A percentile compares a stretch with the other conserved stretches of the same genome.
Evolutionary conservation across 257 asterid genomes (phyloP).

Genomic region (Ehretia macrophylla): DNA sequence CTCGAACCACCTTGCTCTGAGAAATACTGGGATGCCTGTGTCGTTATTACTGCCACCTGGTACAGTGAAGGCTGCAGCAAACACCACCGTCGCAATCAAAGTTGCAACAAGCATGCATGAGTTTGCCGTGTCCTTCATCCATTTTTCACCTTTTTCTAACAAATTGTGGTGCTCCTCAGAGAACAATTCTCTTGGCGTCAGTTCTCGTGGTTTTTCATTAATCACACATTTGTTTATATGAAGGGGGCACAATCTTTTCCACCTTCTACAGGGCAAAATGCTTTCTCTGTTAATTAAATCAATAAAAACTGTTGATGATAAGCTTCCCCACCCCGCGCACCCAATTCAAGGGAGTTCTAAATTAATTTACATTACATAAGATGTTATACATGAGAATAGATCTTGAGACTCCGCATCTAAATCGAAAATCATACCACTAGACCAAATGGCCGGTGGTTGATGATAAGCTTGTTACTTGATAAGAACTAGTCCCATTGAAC

Average conservation of each 20-base stretch:
- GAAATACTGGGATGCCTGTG: constrained; percentile 19
- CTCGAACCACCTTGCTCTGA: constrained; percentile 5
- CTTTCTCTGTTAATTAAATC: neutral
- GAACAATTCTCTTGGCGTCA: constrained; percentile 15
- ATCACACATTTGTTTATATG: neutral
- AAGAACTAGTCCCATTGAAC: too few relatives aligned
- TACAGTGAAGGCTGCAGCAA: constrained; percentile 30
- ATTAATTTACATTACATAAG: too few relatives aligned
- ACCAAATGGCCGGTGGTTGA: too few relatives aligned
- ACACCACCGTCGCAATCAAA: constrained; percentile 30
- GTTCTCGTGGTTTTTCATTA: constrained; percentile 14
- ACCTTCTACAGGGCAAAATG: constrained; percentile 19
- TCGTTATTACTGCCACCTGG: constrained; percentile 23
- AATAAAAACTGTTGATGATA: too few relatives aligned
- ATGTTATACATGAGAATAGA: too few relatives aligned
- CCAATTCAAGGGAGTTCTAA: too few relatives aligned
- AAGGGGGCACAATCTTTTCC: constrained; percentile 28
- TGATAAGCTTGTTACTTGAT: too few relatives aligned
- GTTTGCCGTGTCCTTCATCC: constrained; percentile 36
- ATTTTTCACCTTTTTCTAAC: constrained; percentile 25
- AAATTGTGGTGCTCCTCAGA: constrained; percentile 19
- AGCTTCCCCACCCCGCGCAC: too few relatives aligned
- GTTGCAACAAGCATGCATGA: constrained; percentile 35
- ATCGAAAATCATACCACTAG: too few relatives aligned
- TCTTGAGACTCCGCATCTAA: too few relatives aligned